Evolutionary conservation across 176 grass and related monocot species (phyloP).

Genomic region (Oryza australiensis): DNA sequence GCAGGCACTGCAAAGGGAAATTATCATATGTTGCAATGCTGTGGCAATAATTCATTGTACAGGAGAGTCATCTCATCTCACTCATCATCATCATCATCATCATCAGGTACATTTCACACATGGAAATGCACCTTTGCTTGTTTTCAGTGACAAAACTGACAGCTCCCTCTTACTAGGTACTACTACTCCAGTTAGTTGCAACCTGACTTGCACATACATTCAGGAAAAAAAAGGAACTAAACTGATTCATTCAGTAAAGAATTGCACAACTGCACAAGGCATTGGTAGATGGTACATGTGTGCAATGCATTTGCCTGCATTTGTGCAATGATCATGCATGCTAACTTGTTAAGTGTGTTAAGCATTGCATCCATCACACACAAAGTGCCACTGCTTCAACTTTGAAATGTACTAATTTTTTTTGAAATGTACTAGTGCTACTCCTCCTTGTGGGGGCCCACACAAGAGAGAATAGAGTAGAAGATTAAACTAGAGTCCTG

Average conservation of each 20-base stretch:
- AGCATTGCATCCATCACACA: constrained; percentile 31
- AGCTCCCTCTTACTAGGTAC: constrained; percentile 35
- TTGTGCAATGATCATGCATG: constrained; percentile 42
- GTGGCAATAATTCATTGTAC: constrained; percentile 16
- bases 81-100: not conserved
- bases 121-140: constrained; percentile 39
- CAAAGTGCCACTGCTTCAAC: constrained; percentile 29
- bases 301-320: constrained; percentile 1
- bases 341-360: not conserved
- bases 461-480: not conserved
- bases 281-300: not conserved
- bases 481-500: constrained; percentile 46
- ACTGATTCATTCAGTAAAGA: constrained; percentile 8
- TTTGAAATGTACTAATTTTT: constrained; percentile 32
- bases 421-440: no score
- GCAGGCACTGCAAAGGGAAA: not conserved
- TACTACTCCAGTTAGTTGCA: not conserved
- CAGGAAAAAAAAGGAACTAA: not conserved
- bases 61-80: not conserved
- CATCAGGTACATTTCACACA: constrained; percentile 15
- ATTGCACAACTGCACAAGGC: not conserved
- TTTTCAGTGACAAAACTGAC: constrained; percentile 61
- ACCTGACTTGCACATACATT: not conserved
- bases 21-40: constrained; percentile 8
- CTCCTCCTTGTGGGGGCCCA: constrained; percentile 15